Conservation (phyloP, 352 stramenopile genomes). For the Pythium insidiosum region DNA sequence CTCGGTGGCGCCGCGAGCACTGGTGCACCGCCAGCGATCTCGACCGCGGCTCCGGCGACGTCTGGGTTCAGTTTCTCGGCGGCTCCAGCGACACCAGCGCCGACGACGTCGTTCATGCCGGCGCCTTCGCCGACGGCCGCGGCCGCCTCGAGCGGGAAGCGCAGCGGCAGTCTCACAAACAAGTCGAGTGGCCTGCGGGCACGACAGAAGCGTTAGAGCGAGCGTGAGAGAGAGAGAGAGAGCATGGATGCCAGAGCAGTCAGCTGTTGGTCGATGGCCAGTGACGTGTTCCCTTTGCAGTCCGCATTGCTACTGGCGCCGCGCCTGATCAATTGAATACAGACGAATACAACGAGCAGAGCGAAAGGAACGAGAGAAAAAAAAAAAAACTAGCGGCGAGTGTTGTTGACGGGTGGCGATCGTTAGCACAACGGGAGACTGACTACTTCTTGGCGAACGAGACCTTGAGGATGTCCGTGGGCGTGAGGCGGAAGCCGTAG, state of each 20-base stretch:
- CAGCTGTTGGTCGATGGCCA: no score
- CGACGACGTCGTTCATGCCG: conserved; percentile 33
- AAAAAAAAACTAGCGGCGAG: no score
- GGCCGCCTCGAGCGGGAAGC: conserved; percentile 20
- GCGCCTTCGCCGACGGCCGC: conserved; percentile 7
- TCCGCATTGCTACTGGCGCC: no score
- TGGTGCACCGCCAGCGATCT: no score
- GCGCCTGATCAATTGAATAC: no score
- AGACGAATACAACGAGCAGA: no score
- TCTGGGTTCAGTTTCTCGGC: conserved; percentile 11
- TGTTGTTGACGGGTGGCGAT: no score
- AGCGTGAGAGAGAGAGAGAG: neutral
- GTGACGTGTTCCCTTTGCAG: no score
- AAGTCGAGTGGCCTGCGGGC: conserved; percentile 16
- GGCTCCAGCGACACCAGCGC: conserved; percentile 18
- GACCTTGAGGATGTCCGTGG: conserved; percentile 73
- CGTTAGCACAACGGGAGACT: no score
- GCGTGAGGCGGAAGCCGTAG: conserved; percentile 78
- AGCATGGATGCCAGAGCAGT: no score
- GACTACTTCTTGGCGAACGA: conserved; percentile 83
- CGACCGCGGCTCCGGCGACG: conserved; percentile 3
- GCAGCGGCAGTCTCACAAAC: conserved; percentile 11
- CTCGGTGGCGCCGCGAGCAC: neutral
- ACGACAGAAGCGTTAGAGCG: conserved; percentile 31
- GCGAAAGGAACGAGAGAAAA: no score